phyloP scores from a whole-genome alignment of 495 filamentous ascomycete species.

The Neurospora sp. region DNA sequence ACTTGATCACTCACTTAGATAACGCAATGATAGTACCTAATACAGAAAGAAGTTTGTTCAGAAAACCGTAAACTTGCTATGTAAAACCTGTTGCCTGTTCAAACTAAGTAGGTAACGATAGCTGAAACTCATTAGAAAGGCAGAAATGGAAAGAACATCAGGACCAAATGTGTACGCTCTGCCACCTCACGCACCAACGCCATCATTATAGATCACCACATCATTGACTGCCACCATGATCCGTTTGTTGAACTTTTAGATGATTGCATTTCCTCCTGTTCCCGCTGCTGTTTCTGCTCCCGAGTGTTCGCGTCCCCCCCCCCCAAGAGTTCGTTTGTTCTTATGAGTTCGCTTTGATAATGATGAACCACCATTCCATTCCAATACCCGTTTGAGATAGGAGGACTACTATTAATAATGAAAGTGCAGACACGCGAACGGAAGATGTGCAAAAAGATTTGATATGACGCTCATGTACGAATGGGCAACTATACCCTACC shows the following conservation, averaged over 20 bases:
- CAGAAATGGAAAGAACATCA: not conserved
- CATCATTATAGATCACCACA: not conserved
- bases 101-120: not conserved
- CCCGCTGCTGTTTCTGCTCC: not conserved
- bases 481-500: not conserved
- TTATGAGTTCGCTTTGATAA: not conserved
- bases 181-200: not conserved
- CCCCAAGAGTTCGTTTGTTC: not conserved
- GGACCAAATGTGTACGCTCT: not conserved
- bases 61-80: not conserved
- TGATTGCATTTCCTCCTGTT: not conserved
- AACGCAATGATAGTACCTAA: too few relatives aligned
- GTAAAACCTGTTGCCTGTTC: not conserved
- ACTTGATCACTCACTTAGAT: too few relatives aligned
- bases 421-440: not conserved
- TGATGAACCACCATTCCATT: not conserved
- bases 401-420: not conserved
- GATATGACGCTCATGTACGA: not conserved
- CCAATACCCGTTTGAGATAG: not conserved
- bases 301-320: too few relatives aligned
- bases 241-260: not conserved
- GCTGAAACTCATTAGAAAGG: not conserved
- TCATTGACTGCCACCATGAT: not conserved
- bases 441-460: not conserved
- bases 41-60: not conserved